Percentiles rank a stretch among this genome's conserved stretches.
These are phyloP conservation scores for Takashimella koratensis DNA, from an alignment of 1,284 basidiomycete genomes.

Conservation along the genomic window DNA sequence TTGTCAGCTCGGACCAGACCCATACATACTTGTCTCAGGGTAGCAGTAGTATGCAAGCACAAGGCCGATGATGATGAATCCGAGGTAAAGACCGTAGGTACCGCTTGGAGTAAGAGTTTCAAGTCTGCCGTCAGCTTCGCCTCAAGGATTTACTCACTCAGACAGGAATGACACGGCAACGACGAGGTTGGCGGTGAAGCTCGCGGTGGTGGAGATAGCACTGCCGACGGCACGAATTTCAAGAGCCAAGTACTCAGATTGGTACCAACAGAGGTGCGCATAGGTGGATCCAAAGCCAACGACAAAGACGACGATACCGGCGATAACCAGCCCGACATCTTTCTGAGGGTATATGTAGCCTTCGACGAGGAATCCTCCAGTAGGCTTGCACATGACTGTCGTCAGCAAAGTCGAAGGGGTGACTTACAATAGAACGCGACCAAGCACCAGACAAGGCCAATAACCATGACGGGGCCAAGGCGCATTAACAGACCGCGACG, in stretches of 20 bases:
- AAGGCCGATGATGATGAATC: slow-evolving; percentile 36
- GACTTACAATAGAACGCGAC: slow-evolving; percentile 45
- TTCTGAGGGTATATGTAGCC: slow-evolving; percentile 61
- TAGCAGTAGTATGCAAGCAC: slow-evolving; percentile 48
- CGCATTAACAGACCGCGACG: slow-evolving; percentile 35
- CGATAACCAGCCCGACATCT: no score
- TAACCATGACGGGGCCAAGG: slow-evolving; percentile 39
- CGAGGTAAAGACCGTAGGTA: slow-evolving; percentile 47
- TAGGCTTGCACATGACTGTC: slow-evolving; percentile 59
- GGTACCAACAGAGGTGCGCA: no score
- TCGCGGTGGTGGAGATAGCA: slow-evolving; percentile 36
- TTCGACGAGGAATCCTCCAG: slow-evolving; percentile 60
- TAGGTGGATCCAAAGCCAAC: no score
- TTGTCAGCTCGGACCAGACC: no score
- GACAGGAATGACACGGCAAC: slow-evolving; percentile 72
- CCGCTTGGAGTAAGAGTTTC: no score
- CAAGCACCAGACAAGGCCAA: slow-evolving; percentile 39
- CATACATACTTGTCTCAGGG: slow-evolving; percentile 47
- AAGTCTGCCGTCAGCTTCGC: no score
- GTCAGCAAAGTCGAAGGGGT: slow-evolving; percentile 52
- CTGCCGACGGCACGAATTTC: slow-evolving; percentile 43
- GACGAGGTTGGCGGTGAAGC: slow-evolving; percentile 60
- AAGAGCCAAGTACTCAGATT: slow-evolving; percentile 40
- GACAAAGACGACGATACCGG: slow-evolving; percentile 45
- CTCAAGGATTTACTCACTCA: no score